A percentile compares a stretch with the other conserved stretches of the same genome.
These are phyloP conservation scores for Xylaria bambusicola DNA, from an alignment of 495 filamentous ascomycete species.

Conservation along the genomic window DNA sequence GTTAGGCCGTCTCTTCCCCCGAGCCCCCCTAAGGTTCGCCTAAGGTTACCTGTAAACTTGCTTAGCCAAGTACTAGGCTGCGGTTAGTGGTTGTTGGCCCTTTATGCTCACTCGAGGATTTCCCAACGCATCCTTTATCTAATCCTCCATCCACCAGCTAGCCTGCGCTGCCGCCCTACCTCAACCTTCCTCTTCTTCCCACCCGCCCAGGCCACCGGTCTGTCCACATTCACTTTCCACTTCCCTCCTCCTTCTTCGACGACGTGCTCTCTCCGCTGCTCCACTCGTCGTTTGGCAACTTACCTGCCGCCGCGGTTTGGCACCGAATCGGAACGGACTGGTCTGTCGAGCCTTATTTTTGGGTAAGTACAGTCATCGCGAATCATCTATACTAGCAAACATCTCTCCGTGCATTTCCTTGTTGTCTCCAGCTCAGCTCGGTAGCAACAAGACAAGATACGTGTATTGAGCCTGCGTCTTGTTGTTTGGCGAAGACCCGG, in stretches of 20 bases:
- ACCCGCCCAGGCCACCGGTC: constrained; percentile 8
- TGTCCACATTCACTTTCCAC: constrained; percentile 12
- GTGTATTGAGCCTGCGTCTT: background rate
- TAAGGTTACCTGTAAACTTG: no score
- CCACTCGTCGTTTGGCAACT: background rate
- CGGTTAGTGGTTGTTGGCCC: background rate
- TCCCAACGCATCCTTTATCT: background rate
- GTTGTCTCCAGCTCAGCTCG: background rate
- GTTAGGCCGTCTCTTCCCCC: no score
- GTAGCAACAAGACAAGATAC: background rate
- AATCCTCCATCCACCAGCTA: background rate
- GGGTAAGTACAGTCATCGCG: constrained; percentile 8
- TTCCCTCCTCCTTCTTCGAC: constrained; percentile 6
- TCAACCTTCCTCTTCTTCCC: constrained; percentile 5
- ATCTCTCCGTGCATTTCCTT: background rate
- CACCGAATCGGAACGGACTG: constrained; percentile 17
- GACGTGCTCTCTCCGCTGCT: constrained; percentile 13
- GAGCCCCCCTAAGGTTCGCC: no score
- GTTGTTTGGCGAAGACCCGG: background rate
- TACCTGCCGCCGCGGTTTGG: constrained; percentile 11
- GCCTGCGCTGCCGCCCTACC: background rate
- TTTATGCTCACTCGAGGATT: background rate
- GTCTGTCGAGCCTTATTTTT: constrained; percentile 21
- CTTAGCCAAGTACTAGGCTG: no score
- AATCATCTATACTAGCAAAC: background rate